Evolutionary conservation across 2,329 filamentous ascomycete species (phyloP).

Genomic region (Tympanopsis confertula): DNA sequence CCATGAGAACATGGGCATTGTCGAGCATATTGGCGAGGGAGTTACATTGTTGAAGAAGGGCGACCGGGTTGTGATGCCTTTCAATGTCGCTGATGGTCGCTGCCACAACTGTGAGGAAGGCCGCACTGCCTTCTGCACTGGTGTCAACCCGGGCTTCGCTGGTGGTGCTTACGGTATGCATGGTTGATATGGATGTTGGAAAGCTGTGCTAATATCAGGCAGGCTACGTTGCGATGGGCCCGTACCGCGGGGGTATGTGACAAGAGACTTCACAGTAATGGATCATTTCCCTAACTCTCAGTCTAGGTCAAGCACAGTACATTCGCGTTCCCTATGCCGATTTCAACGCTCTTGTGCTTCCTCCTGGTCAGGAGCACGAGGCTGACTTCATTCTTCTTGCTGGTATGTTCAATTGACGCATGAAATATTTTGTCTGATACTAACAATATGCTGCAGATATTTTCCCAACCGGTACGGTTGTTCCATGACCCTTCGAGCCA

Average conservation of each 20-base stretch:
- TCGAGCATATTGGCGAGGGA: conserved; percentile 41
- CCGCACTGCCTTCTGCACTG: conserved; percentile 53
- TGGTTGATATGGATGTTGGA: conserved; percentile 19
- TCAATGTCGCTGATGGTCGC: conserved; percentile 52
- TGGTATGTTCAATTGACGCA: conserved; percentile 14
- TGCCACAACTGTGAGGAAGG: conserved; percentile 56
- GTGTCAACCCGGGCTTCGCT: conserved; percentile 47
- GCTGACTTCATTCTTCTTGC: conserved; percentile 42
- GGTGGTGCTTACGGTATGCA: conserved; percentile 41
- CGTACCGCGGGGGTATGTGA: conserved; percentile 24
- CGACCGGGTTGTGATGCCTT: conserved; percentile 53
- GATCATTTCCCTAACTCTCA: conserved; percentile 34
- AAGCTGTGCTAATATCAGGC: conserved; percentile 6
- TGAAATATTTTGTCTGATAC: neutral
- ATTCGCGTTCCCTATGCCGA: conserved; percentile 55
- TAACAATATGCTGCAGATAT: conserved; percentile 30
- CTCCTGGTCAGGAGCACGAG: conserved; percentile 47
- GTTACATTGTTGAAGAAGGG: conserved; percentile 51
- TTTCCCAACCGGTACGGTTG: conserved; percentile 29
- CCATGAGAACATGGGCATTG: conserved; percentile 47
- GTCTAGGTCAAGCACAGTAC: conserved; percentile 57
- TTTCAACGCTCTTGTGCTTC: conserved; percentile 52
- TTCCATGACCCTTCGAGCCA: neutral
- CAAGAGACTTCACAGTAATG: neutral
- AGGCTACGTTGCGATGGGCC: conserved; percentile 49